Conservation (phyloP, 495 filamentous ascomycete genomes). For the Stereocaulon alpinum region DNA sequence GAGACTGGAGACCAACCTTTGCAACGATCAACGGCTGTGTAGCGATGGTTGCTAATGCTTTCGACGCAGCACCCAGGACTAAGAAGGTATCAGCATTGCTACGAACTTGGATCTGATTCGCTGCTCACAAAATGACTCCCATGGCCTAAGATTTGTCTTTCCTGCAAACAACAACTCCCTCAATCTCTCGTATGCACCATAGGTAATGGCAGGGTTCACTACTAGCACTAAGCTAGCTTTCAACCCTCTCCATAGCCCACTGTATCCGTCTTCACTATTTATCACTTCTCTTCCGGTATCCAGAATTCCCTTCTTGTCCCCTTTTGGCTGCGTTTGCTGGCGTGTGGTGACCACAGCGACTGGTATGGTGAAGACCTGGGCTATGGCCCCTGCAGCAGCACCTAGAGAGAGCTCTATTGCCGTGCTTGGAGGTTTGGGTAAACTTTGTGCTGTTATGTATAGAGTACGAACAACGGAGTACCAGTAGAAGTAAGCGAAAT, state of each 20-base stretch:
- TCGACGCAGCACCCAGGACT: conserved; percentile 91
- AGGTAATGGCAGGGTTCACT: conserved; percentile 95
- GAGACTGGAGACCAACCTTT: conserved; percentile 92
- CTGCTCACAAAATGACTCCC: conserved; percentile 82
- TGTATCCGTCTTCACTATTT: conserved; percentile 78
- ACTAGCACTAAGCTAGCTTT: conserved; percentile 96
- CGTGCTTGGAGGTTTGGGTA: conserved; percentile 62
- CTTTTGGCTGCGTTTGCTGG: conserved; percentile 84
- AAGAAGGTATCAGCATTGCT: conserved; percentile 7
- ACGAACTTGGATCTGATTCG: neutral
- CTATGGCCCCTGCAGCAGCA: conserved; percentile 79
- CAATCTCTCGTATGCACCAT: conserved; percentile 90
- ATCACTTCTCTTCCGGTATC: conserved; percentile 87
- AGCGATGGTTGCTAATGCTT: conserved; percentile 79
- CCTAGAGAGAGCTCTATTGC: conserved; percentile 78
- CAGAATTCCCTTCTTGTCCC: conserved; percentile 73
- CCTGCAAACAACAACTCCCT: conserved; percentile 69
- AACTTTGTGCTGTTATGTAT: conserved; percentile 59
- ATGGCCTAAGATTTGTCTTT: conserved; percentile 64
- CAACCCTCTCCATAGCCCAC: conserved; percentile 85
- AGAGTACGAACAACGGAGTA: conserved; percentile 80
- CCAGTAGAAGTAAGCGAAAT: conserved; percentile 99
- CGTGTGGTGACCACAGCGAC: conserved; percentile 91
- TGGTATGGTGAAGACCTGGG: conserved; percentile 93
- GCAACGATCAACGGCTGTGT: conserved; percentile 97